Conservation (phyloP, 202 grass and related monocot genomes). For the Hordeum pubiflorum region DNA sequence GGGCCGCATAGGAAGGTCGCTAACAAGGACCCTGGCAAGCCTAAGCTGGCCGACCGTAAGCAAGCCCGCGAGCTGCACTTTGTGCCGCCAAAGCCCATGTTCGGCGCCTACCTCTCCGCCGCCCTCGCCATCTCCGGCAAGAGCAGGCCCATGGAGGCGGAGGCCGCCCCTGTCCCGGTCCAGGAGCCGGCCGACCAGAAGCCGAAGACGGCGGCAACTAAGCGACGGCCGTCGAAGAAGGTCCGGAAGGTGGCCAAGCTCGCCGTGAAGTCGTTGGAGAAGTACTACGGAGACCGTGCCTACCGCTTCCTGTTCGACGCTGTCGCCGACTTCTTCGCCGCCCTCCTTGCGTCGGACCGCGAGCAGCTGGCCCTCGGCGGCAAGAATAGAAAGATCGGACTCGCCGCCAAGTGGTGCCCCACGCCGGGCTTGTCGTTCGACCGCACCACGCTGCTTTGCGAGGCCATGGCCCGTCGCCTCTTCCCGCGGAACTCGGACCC, state of each 20-base stretch:
- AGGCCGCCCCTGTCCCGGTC: not conserved
- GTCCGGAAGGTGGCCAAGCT: slow-evolving; percentile 3
- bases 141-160: not conserved
- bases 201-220: not conserved
- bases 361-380: slow-evolving; percentile 6
- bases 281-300: slow-evolving; percentile 10
- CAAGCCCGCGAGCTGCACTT: no score
- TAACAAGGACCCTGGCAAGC: no score
- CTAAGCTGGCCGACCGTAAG: no score
- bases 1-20: no score
- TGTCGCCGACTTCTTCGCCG: slow-evolving; percentile 39
- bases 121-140: not conserved
- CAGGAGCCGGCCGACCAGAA: not conserved
- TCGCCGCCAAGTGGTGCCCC: slow-evolving; percentile 14
- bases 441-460: not conserved
- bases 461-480: slow-evolving; percentile 7
- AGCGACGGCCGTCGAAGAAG: not conserved
- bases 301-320: slow-evolving; percentile 59
- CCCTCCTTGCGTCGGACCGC: slow-evolving; percentile 44
- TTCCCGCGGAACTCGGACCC: slow-evolving; percentile 1
- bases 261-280: slow-evolving; percentile 19
- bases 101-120: not conserved
- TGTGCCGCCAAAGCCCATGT: not conserved
- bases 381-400: not conserved
- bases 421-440: slow-evolving; percentile 1